Percentiles rank a stretch among this genome's conserved stretches.
Conservation (phyloP, 2,329 filamentous ascomycete genomes). For the Diplodia mutila region DNA sequence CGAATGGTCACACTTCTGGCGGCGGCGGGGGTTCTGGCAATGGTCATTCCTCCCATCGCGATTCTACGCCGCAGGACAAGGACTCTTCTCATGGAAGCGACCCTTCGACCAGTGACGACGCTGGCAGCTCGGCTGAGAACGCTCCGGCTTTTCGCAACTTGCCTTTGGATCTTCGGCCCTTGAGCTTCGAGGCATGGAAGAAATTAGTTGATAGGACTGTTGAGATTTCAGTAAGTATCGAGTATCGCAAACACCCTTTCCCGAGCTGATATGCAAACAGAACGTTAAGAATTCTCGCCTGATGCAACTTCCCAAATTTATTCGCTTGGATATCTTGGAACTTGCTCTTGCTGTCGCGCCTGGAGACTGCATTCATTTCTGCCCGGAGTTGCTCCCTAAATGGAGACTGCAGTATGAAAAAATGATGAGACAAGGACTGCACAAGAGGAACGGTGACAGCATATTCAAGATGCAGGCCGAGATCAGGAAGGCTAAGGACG, state of each 20-base stretch:
- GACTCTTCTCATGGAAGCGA: background rate
- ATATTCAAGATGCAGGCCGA: too few relatives aligned
- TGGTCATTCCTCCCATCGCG: too few relatives aligned
- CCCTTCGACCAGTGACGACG: background rate
- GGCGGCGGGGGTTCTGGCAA: background rate
- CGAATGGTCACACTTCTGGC: background rate
- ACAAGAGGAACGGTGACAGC: background rate
- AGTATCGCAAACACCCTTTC: background rate
- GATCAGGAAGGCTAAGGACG: background rate
- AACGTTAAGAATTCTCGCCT: background rate
- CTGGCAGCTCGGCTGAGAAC: background rate
- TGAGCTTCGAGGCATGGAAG: conserved; percentile 5
- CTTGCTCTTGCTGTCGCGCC: background rate
- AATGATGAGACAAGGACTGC: background rate
- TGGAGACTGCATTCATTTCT: background rate
- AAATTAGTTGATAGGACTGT: background rate
- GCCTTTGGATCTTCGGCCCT: background rate
- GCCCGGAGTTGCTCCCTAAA: background rate
- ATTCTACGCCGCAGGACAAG: background rate
- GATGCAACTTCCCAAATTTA: background rate
- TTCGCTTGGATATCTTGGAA: background rate
- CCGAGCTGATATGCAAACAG: background rate
- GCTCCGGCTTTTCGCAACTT: background rate
- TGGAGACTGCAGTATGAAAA: background rate
- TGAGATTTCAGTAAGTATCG: background rate